Percentiles rank a stretch among this genome's conserved stretches.
phyloP scores from a whole-genome alignment of 2,329 filamentous ascomycete genomes.

The Grosmannia clavigera region DNA sequence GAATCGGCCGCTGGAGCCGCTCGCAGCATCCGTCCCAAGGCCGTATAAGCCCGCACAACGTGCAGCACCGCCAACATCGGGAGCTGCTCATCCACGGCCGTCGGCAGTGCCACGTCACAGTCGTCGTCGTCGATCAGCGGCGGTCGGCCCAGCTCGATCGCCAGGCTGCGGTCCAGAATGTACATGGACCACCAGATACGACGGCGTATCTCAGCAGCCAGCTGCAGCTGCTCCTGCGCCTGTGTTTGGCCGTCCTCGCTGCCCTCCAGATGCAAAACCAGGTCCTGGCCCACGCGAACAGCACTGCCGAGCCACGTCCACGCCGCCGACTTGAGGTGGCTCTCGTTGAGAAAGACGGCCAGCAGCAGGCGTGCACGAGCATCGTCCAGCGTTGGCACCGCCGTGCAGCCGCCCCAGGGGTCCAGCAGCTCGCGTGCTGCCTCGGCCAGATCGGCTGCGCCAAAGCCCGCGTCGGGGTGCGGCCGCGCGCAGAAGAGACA shows the following conservation, averaged over 20 bases:
- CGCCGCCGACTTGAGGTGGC: conserved; percentile 73
- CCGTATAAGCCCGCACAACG: conserved; percentile 64
- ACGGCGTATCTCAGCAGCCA: conserved; percentile 77
- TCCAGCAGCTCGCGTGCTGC: conserved; percentile 58
- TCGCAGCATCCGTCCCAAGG: conserved; percentile 51
- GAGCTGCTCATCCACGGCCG: conserved; percentile 64
- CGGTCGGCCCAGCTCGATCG: conserved; percentile 69
- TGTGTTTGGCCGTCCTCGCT: background rate
- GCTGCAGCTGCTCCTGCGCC: conserved; percentile 8
- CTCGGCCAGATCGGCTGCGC: conserved; percentile 57
- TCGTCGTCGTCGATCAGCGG: conserved; percentile 77
- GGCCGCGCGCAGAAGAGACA: conserved; percentile 62
- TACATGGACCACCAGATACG: conserved; percentile 94
- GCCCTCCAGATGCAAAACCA: conserved; percentile 70
- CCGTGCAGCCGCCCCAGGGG: conserved; percentile 70
- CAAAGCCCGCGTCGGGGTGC: conserved; percentile 38
- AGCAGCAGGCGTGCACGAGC: conserved; percentile 60
- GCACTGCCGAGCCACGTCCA: conserved; percentile 78
- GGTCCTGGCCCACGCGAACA: conserved; percentile 68
- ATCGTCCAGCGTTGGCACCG: conserved; percentile 60
- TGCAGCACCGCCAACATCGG: conserved; percentile 69
- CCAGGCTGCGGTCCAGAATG: conserved; percentile 69
- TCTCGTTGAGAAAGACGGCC: conserved; percentile 70
- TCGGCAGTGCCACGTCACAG: conserved; percentile 72
- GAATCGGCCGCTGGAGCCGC: background rate